phyloP scores from a whole-genome alignment of 495 filamentous ascomycete species.

The Pyrenula massariospora region DNA sequence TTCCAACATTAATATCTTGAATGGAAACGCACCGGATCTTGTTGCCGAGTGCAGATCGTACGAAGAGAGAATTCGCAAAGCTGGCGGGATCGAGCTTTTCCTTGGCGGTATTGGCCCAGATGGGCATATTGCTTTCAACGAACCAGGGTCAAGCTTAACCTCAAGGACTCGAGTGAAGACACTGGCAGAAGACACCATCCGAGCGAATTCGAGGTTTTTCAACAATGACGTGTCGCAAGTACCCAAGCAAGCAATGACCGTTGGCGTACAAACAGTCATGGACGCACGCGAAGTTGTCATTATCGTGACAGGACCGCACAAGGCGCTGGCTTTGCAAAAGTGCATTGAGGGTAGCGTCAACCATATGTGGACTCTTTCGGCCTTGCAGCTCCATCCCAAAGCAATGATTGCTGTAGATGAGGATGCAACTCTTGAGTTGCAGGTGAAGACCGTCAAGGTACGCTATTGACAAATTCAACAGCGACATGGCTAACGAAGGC shows the following conservation, averaged over 20 bases:
- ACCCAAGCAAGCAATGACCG: conserved; percentile 73
- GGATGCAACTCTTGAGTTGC: conserved; percentile 71
- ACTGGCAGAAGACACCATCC: conserved; percentile 73
- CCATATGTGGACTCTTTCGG: conserved; percentile 83
- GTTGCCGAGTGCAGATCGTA: conserved; percentile 68
- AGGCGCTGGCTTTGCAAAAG: conserved; percentile 67
- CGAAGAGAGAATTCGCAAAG: conserved; percentile 63
- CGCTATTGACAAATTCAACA: conserved; percentile 19
- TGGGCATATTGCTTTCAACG: conserved; percentile 84
- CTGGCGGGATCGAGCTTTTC: conserved; percentile 76
- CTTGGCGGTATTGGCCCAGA: conserved; percentile 77
- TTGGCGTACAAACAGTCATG: conserved; percentile 78
- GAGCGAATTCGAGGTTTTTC: conserved; percentile 80
- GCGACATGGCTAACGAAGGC: background rate
- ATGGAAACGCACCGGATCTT: conserved; percentile 66
- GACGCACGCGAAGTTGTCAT: conserved; percentile 75
- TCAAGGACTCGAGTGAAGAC: conserved; percentile 79
- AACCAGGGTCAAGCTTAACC: conserved; percentile 69
- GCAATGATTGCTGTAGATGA: conserved; percentile 76
- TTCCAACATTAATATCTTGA: conserved; percentile 72
- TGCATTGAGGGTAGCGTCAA: conserved; percentile 75
- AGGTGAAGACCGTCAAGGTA: conserved; percentile 71
- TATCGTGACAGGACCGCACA: conserved; percentile 70
- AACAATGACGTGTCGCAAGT: conserved; percentile 58
- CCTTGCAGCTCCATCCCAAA: conserved; percentile 67